These are phyloP conservation scores for Eimeria brunetti DNA, from an alignment of 169 alveolate genomes.

Conservation along the genomic window DNA sequence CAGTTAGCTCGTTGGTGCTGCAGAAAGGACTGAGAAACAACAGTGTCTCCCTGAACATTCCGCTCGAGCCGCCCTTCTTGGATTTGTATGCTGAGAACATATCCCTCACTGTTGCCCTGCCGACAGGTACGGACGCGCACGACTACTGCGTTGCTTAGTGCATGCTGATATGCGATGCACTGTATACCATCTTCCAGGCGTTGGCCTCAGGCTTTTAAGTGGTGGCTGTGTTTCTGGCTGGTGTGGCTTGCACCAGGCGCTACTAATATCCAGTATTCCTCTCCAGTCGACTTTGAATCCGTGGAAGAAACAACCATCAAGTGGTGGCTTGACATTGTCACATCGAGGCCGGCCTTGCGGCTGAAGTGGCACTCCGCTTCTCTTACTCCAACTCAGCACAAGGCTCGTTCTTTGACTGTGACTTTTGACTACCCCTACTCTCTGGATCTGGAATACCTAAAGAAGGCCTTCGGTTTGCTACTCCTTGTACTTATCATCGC, in stretches of 20 bases:
- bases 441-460: slow-evolving; percentile 5
- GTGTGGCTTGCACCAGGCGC: slow-evolving; percentile 48
- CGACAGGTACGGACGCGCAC: slow-evolving; percentile 56
- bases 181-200: not conserved
- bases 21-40: not conserved
- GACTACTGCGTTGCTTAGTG: not conserved
- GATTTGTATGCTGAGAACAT: slow-evolving; percentile 66
- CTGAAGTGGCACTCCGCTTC: slow-evolving; percentile 62
- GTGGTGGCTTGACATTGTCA: slow-evolving; percentile 64
- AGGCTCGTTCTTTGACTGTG: slow-evolving; percentile 6
- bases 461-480: not conserved
- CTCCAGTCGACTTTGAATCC: slow-evolving; percentile 19
- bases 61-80: slow-evolving; percentile 73
- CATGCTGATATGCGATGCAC: not conserved
- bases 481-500: slow-evolving; percentile 2
- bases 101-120: slow-evolving; percentile 66
- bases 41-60: slow-evolving; percentile 32
- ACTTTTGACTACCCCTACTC: slow-evolving; percentile 51
- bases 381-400: not conserved
- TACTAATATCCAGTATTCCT: slow-evolving; percentile 14
- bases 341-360: slow-evolving; percentile 54
- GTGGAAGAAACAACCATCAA: slow-evolving; percentile 29
- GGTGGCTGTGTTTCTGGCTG: not conserved
- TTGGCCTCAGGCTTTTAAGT: not conserved
- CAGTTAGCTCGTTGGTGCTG: slow-evolving; percentile 35